Base-by-base conservation (phyloP, 108 stramenopile genomes). In the Nitzschia sp. region DNA sequence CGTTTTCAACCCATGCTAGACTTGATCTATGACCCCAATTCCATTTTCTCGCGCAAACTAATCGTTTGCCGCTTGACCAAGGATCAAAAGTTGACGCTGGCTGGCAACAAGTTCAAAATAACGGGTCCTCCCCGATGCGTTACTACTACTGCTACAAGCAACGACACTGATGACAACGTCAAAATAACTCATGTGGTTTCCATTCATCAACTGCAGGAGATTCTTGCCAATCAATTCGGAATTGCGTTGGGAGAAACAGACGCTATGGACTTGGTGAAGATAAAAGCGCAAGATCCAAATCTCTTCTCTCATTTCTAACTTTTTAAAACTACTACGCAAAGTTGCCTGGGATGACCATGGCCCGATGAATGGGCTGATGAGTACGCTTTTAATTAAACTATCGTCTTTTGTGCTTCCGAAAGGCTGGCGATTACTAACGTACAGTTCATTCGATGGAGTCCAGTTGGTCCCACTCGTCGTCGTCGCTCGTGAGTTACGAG, bases 31-130 rank as follows among this genome's bases (percentile, higher is more conserved):
- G 24, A 62, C 23, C 46, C 19, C 28, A 35, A 27, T 1, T 60
- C 48, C 26, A 67, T 47, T 23, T 73, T 80, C 61, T 36, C 38
- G 26, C 19, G 46, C 27, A 80, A 73, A 46, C 23, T 72, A 11
- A 66, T 81, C 21, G 63, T 64, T 25, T 72, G 63, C 46, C 24
- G 34, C 4, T 23, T 81, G 32, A 76, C 70, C 3, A 61, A 70
- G 30, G 36, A 33, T 1, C 5, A 28, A 25, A 81, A 81, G 49
- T n/a, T 45, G 2, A 72, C 75, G 0, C n/a, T 81, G 46, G 46
- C 70, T 11, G 74, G 74, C 2, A 60, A 30, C 49, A 48, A 28
- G 31, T 59, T 76, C 24, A 69, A 70, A 28, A n/a, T 69, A 26
- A 79, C 78, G 23, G 54, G 72, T 29, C 53, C 71, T 24, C 76